A percentile compares a stretch with the other conserved stretches of the same genome.
Conservation (phyloP, 352 stramenopile species). For the Peronospora destructor region DNA sequence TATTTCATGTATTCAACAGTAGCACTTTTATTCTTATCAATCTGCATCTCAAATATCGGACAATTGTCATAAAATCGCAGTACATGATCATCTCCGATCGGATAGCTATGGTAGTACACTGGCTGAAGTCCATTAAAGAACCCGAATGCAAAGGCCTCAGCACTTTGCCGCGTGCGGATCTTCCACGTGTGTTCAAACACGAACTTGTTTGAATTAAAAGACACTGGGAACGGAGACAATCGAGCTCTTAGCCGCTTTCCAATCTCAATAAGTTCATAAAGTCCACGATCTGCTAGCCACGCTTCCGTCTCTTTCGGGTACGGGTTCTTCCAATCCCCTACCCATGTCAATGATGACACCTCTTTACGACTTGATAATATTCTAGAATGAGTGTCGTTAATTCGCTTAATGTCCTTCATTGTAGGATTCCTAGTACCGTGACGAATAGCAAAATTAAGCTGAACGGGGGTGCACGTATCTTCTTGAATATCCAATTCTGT, state of each 20-base stretch:
- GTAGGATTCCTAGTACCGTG: conserved; percentile 77
- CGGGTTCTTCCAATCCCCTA: conserved; percentile 43
- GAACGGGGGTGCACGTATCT: conserved; percentile 34
- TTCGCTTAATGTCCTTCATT: conserved; percentile 67
- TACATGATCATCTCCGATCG: conserved; percentile 49
- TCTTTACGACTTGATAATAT: conserved; percentile 18
- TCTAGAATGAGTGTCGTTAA: conserved; percentile 34
- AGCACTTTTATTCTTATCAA: conserved; percentile 59
- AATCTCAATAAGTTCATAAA: conserved; percentile 54
- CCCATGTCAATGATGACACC: conserved; percentile 21
- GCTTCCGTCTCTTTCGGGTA: conserved; percentile 37
- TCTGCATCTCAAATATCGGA: conserved; percentile 41
- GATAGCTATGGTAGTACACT: conserved; percentile 43
- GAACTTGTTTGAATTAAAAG: conserved; percentile 36
- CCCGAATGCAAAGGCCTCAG: conserved; percentile 61
- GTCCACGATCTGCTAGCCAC: conserved; percentile 50
- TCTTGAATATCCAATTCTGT: conserved; percentile 4
- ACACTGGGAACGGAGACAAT: conserved; percentile 22
- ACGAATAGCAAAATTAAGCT: conserved; percentile 74
- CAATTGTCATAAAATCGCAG: conserved; percentile 85
- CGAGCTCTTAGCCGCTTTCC: conserved; percentile 45
- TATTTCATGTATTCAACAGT: conserved; percentile 52
- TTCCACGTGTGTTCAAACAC: conserved; percentile 81
- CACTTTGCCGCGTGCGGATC: conserved; percentile 68
- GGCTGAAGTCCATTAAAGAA: conserved; percentile 63